Evolutionary conservation across 768 basidiomycete species (phyloP).

Genomic region (Pulveroboletus sp.): DNA sequence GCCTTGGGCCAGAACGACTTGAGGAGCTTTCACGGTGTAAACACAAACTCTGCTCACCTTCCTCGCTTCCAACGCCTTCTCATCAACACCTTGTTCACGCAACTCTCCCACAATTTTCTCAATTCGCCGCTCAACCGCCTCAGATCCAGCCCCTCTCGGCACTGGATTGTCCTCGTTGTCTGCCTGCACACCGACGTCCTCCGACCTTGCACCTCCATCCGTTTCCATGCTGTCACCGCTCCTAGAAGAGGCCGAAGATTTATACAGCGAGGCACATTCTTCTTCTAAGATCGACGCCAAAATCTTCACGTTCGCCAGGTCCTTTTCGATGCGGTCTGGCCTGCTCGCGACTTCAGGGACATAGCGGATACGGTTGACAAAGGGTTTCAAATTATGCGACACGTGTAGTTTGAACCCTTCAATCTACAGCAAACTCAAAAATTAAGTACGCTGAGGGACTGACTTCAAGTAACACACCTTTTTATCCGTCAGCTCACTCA

Average conservation of each 20-base stretch:
- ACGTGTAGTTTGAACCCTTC: slow-evolving; percentile 94
- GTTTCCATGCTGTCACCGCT: slow-evolving; percentile 22
- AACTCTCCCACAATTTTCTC: slow-evolving; percentile 71
- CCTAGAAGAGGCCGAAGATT: slow-evolving; percentile 20
- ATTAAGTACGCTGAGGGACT: slow-evolving; percentile 2
- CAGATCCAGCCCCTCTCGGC: slow-evolving; percentile 61
- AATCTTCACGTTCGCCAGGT: slow-evolving; percentile 68
- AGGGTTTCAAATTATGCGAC: slow-evolving; percentile 72
- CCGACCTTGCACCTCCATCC: slow-evolving; percentile 26
- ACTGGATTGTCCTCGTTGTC: slow-evolving; percentile 45
- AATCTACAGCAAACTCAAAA: slow-evolving; percentile 48
- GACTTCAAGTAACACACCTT: slow-evolving; percentile 51
- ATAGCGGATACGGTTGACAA: slow-evolving; percentile 70
- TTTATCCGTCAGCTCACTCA: slow-evolving; percentile 73
- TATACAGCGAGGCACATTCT: slow-evolving; percentile 53
- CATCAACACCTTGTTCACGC: slow-evolving; percentile 63
- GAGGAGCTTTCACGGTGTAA: slow-evolving; percentile 14
- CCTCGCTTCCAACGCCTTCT: slow-evolving; percentile 61
- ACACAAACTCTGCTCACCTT: slow-evolving; percentile 48
- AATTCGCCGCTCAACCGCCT: slow-evolving; percentile 77
- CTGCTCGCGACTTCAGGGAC: slow-evolving; percentile 79
- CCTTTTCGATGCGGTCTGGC: slow-evolving; percentile 76
- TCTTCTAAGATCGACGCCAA: slow-evolving; percentile 74
- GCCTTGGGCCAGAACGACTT: slow-evolving; percentile 43
- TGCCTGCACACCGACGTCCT: slow-evolving; percentile 31